Base-by-base conservation (phyloP, 345 rosid species). In the Euphorbia tirucalli region DNA sequence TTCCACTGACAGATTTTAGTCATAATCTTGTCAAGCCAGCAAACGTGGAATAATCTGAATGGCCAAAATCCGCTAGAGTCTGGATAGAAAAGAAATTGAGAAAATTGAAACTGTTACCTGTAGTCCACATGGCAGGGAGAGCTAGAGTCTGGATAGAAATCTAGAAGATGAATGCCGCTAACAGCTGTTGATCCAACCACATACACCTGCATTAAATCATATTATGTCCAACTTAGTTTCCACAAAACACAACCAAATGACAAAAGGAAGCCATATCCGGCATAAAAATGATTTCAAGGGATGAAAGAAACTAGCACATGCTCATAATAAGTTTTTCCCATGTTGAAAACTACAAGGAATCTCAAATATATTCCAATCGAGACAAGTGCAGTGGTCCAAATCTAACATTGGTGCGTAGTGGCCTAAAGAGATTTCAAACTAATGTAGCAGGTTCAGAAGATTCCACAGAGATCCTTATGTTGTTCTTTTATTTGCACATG, bases 61-160 rank as follows among this genome's bases (percentile, higher is more conserved):
- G n/a, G n/a, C n/a, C n/a, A n/a, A n/a, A n/a, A n/a, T n/a, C n/a
- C n/a, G n/a, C n/a, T n/a, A n/a, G n/a, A n/a, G n/a, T n/a, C n/a
- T n/a, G n/a, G n/a, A n/a, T n/a, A n/a, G n/a, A n/a, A n/a, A n/a
- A n/a, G n/a, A n/a, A n/a, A n/a, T n/a, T n/a, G n/a, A n/a, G n/a
- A n/a, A 28, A 18, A 46, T 39, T 25, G 21, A 11, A 9, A 44
- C 27, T 72, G 24, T 74, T 84, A 95, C 98, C 77, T 81, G 78
- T 79, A 83, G 78, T 95, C 90, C 69, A 95, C 99, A 61, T 91
- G 97, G 83, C 97, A 80, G 30, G 93, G 94, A 77, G 99, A 95
- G 63, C 75, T 84, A 48, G 79, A 24, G 75, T 87, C 87, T 6
- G 99, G 94, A 78, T 87, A 85, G 78, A 95, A 95, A 81, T 95